Evolutionary conservation across 441 rosid genomes (phyloP), one percentile per base, ranked within the genome.

Genomic region (Aleurites moluccanus): DNA sequence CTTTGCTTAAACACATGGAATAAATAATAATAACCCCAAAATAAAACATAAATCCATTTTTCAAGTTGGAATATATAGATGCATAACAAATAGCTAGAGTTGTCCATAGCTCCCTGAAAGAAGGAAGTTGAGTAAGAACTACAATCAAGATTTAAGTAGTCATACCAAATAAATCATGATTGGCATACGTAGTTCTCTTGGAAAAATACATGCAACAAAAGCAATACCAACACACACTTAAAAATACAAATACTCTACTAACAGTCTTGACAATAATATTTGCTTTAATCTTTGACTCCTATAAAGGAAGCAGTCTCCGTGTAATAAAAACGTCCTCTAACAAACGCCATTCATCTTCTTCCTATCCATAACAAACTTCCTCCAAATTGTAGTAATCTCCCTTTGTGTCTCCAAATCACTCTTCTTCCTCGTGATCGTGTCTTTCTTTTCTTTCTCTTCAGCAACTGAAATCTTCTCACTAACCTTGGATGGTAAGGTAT

Each of bases 361-460:
- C 76, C 64, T 80, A 0, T 80, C 83, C 80, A 59, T 53, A 63
- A 85, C 86, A 21, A 83, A 85, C 80, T 86, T 85, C 82, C 72
- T 84, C 89, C 89, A 86, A 21, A 28, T 67, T 13, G 77, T 76
- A 57, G 91, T 78, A 47, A 92, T 79, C 57, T 92, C 97, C 86
- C 87, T 84, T 72, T 85, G 91, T 21, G 82, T 86, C 75, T 92
- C 90, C 4, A 83, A 42, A 0, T 42, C 97, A 38, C 74, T 82
- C 80, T 87, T 90, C 90, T 87, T 91, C 1, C 6, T 61, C 8
- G 2, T 62, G 1, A 20, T 62, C 16, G 45, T 25, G 3, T 71
- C 73, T 72, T 72, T 68, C 64, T 68, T 81, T 55, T 80, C 82
- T 5, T 56, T 61, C 21, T 63, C 72, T 47, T 56, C 74, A 16